These are phyloP conservation scores for Hemerocallis citrina DNA, from an alignment of 106 monocot genomes.

Conservation along the genomic window DNA sequence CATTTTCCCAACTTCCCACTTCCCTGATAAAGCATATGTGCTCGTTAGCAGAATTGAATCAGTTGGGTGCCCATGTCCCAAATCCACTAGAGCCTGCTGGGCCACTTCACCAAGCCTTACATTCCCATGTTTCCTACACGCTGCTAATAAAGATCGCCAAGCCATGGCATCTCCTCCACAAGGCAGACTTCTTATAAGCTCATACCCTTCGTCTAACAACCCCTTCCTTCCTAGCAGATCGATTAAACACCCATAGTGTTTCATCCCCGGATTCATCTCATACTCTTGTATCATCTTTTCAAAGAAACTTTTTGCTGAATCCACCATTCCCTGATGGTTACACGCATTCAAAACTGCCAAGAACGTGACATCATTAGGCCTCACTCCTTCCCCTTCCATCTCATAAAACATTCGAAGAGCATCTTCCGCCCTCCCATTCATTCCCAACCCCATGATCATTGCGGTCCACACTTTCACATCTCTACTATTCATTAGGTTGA, in stretches of 20 bases:
- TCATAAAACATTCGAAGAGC: slow-evolving; percentile 28
- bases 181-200: slow-evolving; percentile 34
- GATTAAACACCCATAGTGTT: slow-evolving; percentile 53
- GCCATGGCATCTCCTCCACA: slow-evolving; percentile 26
- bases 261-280: slow-evolving; percentile 11
- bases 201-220: slow-evolving; percentile 36
- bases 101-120: slow-evolving; percentile 21
- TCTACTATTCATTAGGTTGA: slow-evolving; percentile 19
- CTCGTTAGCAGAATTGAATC: slow-evolving; percentile 31
- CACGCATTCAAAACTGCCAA: slow-evolving; percentile 43
- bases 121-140: slow-evolving; percentile 38
- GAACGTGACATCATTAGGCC: slow-evolving; percentile 48
- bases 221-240: slow-evolving; percentile 50
- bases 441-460: slow-evolving; percentile 45
- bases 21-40: slow-evolving; percentile 22
- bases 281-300: slow-evolving; percentile 26
- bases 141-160: slow-evolving; percentile 49
- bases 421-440: slow-evolving; percentile 17
- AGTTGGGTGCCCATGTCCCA: slow-evolving; percentile 26
- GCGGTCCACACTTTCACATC: slow-evolving; percentile 55
- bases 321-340: slow-evolving; percentile 36
- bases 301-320: slow-evolving; percentile 22
- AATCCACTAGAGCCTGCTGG: slow-evolving; percentile 7
- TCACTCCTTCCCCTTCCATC: slow-evolving; percentile 28
- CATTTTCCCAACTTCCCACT: slow-evolving; percentile 7